Conservation (phyloP, 192 early-diverging fungal species). For the Ambispora gerdemannii region DNA sequence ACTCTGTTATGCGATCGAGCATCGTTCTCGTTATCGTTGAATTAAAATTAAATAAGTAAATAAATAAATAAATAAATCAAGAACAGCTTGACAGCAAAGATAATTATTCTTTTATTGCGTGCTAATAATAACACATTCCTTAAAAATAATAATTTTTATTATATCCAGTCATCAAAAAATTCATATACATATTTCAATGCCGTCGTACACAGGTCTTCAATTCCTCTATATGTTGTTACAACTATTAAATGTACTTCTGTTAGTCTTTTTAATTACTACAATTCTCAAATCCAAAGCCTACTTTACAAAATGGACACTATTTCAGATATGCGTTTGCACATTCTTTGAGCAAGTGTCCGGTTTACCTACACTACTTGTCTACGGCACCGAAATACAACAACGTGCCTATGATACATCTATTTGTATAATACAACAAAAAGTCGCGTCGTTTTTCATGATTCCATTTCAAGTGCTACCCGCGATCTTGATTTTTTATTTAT, state of each 20-base stretch:
- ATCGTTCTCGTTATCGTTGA: too few species aligned
- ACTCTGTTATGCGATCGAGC: too few species aligned
- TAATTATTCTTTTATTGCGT: too few species aligned
- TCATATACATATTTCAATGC: background rate
- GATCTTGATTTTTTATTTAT: background rate
- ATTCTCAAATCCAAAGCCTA: background rate
- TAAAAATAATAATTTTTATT: too few species aligned
- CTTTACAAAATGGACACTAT: background rate
- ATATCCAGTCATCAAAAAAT: too few species aligned
- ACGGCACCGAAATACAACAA: background rate
- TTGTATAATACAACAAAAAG: background rate
- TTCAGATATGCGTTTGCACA: background rate
- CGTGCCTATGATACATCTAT: background rate
- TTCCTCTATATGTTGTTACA: background rate
- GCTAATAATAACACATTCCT: too few species aligned
- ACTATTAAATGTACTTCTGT: background rate
- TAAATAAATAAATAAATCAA: too few species aligned
- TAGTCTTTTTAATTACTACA: background rate
- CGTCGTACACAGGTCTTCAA: background rate
- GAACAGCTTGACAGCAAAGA: too few species aligned
- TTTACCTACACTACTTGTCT: background rate
- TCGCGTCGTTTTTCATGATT: background rate
- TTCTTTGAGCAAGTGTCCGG: background rate
- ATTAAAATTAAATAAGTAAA: too few species aligned
- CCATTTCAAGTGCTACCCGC: background rate